Evolutionary conservation across 345 rosid genomes (phyloP), one percentile per base, ranked within the genome.

Genomic region (Euphorbia tirucalli): DNA sequence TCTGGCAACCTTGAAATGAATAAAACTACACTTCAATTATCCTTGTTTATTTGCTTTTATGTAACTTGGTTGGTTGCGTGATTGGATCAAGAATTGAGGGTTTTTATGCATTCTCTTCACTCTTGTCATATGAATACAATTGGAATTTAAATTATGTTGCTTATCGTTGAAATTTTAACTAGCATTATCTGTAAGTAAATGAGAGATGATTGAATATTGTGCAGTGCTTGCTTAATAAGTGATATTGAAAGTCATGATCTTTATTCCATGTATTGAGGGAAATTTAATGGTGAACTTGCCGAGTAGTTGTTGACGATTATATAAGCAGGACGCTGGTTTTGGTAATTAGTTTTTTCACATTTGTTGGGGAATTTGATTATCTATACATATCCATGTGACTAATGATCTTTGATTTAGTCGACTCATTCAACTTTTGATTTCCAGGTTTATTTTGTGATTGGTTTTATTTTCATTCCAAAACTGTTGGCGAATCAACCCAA

Each of bases 401-500:
- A 30, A 8, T 55, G 24, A 32, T 58, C 25, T 60, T 71, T 63
- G 57, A 15, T 50, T 46, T 21, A 18, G 3, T 8, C 8, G n/a
- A 0, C 21, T 71, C 56, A 49, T 52, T 5, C 30, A 11, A 10
- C 35, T 71, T 77, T 43, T 69, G 15, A 39, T 61, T 76, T 71
- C 28, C 56, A 78, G 69, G 49, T 55, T 25, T 60, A 46, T 46
- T 28, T 15, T 71, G 39, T 15, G 57, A 61, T 48, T 28, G 28
- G 32, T 21, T 41, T 48, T 48, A 21, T 61, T 21, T 67, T 31
- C 0, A 65, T 71, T 71, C 60, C 35, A 28, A 54, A 55, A 52
- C 61, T 50, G 11, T 72, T 78, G 66, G 24, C 31, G 3, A 59
- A 43, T 11, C n/a, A 13, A 28, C 15, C 31, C 39, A 56, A 27